These are phyloP conservation scores for Mentha longifolia DNA, from an alignment of 257 asterid genomes.

Conservation along the genomic window DNA sequence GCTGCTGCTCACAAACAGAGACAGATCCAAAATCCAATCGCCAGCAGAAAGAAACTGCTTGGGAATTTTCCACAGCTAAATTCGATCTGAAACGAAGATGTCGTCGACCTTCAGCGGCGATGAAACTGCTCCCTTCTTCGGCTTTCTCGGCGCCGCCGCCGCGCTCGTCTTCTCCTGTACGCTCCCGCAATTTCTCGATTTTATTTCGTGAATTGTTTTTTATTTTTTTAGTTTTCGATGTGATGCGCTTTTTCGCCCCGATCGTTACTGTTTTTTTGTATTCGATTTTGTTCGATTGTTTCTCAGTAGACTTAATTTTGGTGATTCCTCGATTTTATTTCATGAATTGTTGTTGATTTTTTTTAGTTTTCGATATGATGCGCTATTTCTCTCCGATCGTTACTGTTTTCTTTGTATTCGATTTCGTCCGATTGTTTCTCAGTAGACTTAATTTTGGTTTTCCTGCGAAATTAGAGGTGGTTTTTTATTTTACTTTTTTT, in stretches of 20 bases:
- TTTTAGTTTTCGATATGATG: background rate
- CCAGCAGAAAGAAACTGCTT: background rate
- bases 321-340: no score
- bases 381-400: background rate
- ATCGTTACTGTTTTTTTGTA: no score
- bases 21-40: constrained; percentile 27
- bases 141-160: constrained; percentile 76
- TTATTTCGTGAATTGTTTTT: background rate
- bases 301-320: no score
- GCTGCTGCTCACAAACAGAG: background rate
- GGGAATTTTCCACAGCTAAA: constrained; percentile 24
- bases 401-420: background rate
- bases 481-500: background rate
- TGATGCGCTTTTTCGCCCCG: background rate
- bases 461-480: background rate
- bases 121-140: constrained; percentile 78
- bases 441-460: background rate
- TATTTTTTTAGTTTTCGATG: background rate
- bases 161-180: constrained; percentile 75
- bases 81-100: constrained; percentile 38
- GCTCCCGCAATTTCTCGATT: background rate
- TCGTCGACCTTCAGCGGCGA: constrained; percentile 67
- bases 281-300: background rate
- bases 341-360: no score
- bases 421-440: background rate